phyloP scores from a whole-genome alignment of 2,329 filamentous ascomycete genomes.

The Hypomyces rosellus region DNA sequence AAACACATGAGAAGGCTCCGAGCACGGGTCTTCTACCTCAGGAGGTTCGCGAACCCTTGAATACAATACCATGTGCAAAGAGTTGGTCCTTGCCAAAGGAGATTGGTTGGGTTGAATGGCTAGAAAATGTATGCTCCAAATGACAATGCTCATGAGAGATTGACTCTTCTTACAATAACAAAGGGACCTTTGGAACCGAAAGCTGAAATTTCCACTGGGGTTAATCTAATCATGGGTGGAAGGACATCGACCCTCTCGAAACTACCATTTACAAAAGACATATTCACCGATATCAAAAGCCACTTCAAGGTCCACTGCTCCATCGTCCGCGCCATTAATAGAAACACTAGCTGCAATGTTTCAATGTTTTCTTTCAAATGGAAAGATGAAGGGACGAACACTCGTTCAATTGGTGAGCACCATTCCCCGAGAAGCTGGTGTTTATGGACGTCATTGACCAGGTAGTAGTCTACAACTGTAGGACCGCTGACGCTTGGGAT shows the following conservation, averaged over 20 bases:
- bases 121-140: too few relatives aligned
- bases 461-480: conserved; percentile 12
- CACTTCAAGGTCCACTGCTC: conserved; percentile 6
- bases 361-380: not conserved
- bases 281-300: not conserved
- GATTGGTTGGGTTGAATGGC: too few relatives aligned
- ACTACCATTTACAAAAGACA: not conserved
- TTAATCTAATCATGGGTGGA: not conserved
- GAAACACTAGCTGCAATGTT: conserved; percentile 12
- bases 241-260: not conserved
- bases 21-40: too few relatives aligned
- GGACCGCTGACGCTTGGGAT: conserved; percentile 10
- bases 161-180: too few relatives aligned
- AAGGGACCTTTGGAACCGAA: too few relatives aligned
- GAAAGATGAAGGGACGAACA: not conserved
- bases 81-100: too few relatives aligned
- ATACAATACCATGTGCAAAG: too few relatives aligned
- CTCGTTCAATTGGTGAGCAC: not conserved
- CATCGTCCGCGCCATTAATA: conserved; percentile 10
- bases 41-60: too few relatives aligned
- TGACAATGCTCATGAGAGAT: too few relatives aligned
- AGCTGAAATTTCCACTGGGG: not conserved
- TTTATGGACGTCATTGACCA: not conserved
- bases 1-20: too few relatives aligned
- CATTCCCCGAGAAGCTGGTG: not conserved